Evolutionary conservation across 2,329 filamentous ascomycete species (phyloP).

Genomic region (Penicillium aurantiogriseum): DNA sequence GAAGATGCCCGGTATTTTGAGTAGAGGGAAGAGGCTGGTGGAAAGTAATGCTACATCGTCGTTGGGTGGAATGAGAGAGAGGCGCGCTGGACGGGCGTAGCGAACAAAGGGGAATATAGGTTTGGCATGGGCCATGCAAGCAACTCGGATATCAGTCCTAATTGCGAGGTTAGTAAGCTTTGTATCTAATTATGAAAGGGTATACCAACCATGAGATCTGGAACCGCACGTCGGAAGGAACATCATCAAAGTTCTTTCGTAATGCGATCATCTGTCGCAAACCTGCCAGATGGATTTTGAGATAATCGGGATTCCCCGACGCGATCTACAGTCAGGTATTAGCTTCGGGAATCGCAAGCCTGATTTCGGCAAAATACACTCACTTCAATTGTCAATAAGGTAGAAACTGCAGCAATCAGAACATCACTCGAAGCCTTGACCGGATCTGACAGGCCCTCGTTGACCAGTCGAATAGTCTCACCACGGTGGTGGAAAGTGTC

Average conservation of each 20-base stretch:
- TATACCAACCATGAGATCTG: constrained; percentile 40
- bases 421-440: constrained; percentile 41
- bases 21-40: constrained; percentile 34
- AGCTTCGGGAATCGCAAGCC: neutral
- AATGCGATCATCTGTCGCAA: constrained; percentile 41
- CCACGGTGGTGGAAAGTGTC: constrained; percentile 41
- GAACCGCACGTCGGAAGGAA: constrained; percentile 38
- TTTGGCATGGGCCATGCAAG: constrained; percentile 39
- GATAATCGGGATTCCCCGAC: constrained; percentile 40
- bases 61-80: constrained; percentile 31
- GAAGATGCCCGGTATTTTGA: constrained; percentile 38
- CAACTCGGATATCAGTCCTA: constrained; percentile 43
- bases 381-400: constrained; percentile 42
- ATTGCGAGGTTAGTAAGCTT: constrained; percentile 5
- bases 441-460: constrained; percentile 39
- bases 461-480: constrained; percentile 41
- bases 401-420: constrained; percentile 40
- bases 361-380: constrained; percentile 1
- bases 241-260: constrained; percentile 39
- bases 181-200: neutral
- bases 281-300: constrained; percentile 42
- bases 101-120: constrained; percentile 42
- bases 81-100: constrained; percentile 31
- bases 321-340: constrained; percentile 30
- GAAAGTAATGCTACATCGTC: constrained; percentile 32